Evolutionary conservation across 257 asterid species (phyloP), one percentile per base, ranked within the genome.

Genomic region (Coffea eugenioides): DNA sequence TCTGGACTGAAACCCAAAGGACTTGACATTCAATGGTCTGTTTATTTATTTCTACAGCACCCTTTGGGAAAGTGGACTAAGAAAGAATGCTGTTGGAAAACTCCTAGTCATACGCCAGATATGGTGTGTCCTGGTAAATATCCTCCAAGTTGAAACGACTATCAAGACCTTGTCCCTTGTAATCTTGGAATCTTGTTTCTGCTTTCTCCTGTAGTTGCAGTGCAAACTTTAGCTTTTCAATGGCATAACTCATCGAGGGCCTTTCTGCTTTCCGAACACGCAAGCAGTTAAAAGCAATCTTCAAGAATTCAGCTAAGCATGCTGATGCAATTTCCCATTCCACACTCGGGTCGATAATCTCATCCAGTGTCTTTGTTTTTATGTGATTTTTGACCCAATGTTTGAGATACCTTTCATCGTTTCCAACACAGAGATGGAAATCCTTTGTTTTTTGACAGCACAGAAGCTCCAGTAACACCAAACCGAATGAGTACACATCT

Each of bases 401-500:
- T 67, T 25, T 25, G 4, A 77, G 73, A 18, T 74, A 25, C 27
- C 10, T 4, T 2, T 64, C 2, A 5, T 49, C n/a, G 12, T 8
- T 12, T n/a, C 31, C 67, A 61, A 1, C 4, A 61, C 4, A 52
- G 16, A 43, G 11, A 39, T 14, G 20, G 13, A 59, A 41, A 43
- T 39, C 27, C 39, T 8, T 3, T 8, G 49, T 15, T 1, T 20
- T 65, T 11, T 21, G 12, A 9, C 73, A 3, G 16, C 80, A 62
- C 4, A 76, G 43, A 10, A 76, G 64, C 25, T 62, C 80, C 73
- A 76, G 18, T 43, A 76, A 31, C 27, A 76, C 41, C 7, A 46
- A 14, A 4, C 80, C 80, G 31, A 76, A 76, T 2, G 80, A 76
- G 71, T 76, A 76, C 8, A 76, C 34, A 48, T 76, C 80, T 7